Evolutionary conservation across 192 early-diverging fungal species (phyloP).

Genomic region (Coemansia sp.): DNA sequence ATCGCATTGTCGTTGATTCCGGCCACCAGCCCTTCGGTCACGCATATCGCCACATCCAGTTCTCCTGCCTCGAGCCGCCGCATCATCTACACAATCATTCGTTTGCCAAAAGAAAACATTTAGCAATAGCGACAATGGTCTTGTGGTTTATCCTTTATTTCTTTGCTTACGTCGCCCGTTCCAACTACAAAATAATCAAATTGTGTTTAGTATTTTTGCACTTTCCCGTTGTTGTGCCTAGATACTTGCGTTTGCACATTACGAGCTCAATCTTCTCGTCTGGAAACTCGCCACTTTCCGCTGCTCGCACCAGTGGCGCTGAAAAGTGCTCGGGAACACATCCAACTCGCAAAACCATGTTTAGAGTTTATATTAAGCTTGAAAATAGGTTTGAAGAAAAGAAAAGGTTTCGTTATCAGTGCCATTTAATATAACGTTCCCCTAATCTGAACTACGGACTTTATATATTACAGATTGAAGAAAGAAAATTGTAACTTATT

Average conservation of each 20-base stretch:
- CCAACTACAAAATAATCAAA: constrained; percentile 35
- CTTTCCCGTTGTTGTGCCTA: neutral
- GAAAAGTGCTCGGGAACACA: constrained; percentile 75
- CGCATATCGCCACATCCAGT: constrained; percentile 79
- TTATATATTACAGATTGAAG: neutral
- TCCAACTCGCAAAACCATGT: constrained; percentile 35
- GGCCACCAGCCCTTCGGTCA: constrained; percentile 76
- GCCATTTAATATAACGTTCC: no score
- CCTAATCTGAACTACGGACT: constrained; percentile 4
- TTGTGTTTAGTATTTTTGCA: neutral
- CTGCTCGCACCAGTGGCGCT: constrained; percentile 65
- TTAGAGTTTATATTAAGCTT: neutral
- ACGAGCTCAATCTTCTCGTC: constrained; percentile 61
- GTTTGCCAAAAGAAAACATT: neutral
- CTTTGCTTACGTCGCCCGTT: constrained; percentile 56
- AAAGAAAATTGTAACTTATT: neutral
- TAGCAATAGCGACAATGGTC: no score
- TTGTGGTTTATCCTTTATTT: neutral
- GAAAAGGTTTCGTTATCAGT: neutral
- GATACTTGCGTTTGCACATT: constrained; percentile 51
- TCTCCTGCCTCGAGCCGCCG: constrained; percentile 67
- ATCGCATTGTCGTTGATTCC: constrained; percentile 62
- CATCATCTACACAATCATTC: constrained; percentile 56
- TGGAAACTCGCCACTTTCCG: constrained; percentile 58
- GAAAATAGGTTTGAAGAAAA: neutral